These are phyloP conservation scores for Coemansia aciculifera DNA, from an alignment of 192 early-diverging fungal genomes.

Conservation along the genomic window DNA sequence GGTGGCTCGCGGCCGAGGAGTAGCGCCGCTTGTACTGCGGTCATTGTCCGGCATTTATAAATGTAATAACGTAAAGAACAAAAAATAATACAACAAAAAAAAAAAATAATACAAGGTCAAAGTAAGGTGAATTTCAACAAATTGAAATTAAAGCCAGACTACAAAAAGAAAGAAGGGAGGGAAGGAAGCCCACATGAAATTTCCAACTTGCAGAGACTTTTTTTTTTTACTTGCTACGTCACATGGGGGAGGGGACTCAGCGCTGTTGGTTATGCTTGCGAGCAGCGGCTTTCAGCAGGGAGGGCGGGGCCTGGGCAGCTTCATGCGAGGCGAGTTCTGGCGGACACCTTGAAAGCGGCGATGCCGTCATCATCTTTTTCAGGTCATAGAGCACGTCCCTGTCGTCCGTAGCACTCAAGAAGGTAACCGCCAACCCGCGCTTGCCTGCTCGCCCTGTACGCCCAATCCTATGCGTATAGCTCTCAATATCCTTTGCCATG, in stretches of 20 bases:
- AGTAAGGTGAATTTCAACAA: not conserved
- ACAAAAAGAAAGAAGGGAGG: not conserved
- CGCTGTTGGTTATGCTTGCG: slow-evolving; percentile 16
- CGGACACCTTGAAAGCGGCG: slow-evolving; percentile 73
- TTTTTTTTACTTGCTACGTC: not conserved
- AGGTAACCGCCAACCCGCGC: slow-evolving; percentile 86
- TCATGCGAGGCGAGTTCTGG: slow-evolving; percentile 83
- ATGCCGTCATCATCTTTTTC: slow-evolving; percentile 69
- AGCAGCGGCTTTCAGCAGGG: slow-evolving; percentile 28
- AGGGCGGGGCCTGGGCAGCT: slow-evolving; percentile 74
- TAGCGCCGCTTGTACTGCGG: slow-evolving; percentile 13
- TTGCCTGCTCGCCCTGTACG: slow-evolving; percentile 97
- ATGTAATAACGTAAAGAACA: not conserved
- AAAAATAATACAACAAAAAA: not conserved
- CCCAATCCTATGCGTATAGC: slow-evolving; percentile 98
- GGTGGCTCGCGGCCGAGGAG: slow-evolving; percentile 46
- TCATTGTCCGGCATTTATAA: slow-evolving; percentile 47
- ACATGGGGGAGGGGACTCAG: slow-evolving; percentile 2
- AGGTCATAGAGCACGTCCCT: slow-evolving; percentile 87
- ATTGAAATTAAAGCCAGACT: not conserved
- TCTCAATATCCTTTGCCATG: slow-evolving; percentile 98
- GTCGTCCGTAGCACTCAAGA: slow-evolving; percentile 72
- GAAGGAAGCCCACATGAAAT: not conserved
- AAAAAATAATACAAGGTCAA: slow-evolving; percentile 5
- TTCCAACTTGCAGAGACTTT: not conserved